Base-by-base conservation (phyloP, 1,284 basidiomycete genomes). In the Schizophyllum commune region DNA sequence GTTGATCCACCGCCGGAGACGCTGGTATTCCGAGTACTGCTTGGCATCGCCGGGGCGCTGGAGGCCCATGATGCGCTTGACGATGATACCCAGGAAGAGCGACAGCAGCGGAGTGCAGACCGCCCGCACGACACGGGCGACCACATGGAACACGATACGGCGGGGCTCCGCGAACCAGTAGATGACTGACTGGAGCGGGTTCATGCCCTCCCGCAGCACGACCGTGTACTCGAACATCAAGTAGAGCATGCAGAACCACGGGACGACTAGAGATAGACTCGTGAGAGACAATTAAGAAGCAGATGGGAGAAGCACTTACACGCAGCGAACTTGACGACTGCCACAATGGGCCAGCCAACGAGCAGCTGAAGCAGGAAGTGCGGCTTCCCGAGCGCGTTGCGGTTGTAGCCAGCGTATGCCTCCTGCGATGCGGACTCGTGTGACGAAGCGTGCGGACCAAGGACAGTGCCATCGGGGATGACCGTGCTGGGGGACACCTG, bases 391-490 rank as follows among this genome's bases (percentile, higher is more conserved):
- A 73, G 64, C 11, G 70, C 62, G 3, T 74, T 71, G 15, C 76
- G 70, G 65, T 76, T 79, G 62, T 75, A 78, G 9, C 73, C 70
- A 4, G 75, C 74, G 57, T 72, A 75, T 1, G 68, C 66, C 19
- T 68, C 65, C 0, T 76, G 74, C 3, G 75, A 74, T 0, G 77
- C 75, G 0, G 63, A 57, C 22, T 79, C 77, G 62, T 75, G 69
- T 13, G 76, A 76, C 1, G 76, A 77, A 13, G 78, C 73, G 61
- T 80, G 78, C 5, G 78, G 78, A 5, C 78, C 78, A 58, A 75
- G 79, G 8, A 79, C 77, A 1, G 70, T 62, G 21, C 71, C 71
- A 52, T 74, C 72, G 0, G 71, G 64, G 55, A 79, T 74, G 22
- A 65, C 61, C 7, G 77, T 70, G n/a, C 78, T 77, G 5, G 78